phyloP scores from a whole-genome alignment of 1,284 basidiomycete genomes.

The Pseudozyma thailandica region DNA sequence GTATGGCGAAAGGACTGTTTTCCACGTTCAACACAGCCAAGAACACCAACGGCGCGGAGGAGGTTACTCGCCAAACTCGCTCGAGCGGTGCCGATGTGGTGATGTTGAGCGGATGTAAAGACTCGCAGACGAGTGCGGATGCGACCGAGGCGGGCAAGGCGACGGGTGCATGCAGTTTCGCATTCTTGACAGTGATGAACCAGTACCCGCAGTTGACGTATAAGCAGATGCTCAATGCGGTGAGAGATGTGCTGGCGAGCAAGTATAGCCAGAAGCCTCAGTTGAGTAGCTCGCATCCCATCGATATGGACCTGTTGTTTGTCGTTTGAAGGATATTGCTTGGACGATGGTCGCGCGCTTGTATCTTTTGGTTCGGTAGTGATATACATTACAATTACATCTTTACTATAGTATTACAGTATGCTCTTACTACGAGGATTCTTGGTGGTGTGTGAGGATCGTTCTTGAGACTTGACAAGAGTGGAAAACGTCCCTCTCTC shows the following conservation, averaged over 20 bases:
- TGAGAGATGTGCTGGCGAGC: constrained; percentile 56
- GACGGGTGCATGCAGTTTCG: constrained; percentile 73
- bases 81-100: constrained; percentile 81
- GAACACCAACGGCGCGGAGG: constrained; percentile 73
- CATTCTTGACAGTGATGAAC: constrained; percentile 71
- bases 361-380: background rate
- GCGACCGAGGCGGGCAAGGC: constrained; percentile 81
- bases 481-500: too few species aligned
- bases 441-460: too few species aligned
- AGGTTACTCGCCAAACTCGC: constrained; percentile 76
- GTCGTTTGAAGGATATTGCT: constrained; percentile 24
- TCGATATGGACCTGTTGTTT: constrained; percentile 65
- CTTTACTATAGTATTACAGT: too few species aligned
- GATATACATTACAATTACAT: background rate
- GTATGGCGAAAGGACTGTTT: constrained; percentile 70
- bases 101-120: constrained; percentile 79
- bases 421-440: too few species aligned
- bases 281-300: constrained; percentile 68
- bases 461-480: too few species aligned
- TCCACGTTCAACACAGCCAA: constrained; percentile 69
- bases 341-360: too few species aligned
- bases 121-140: constrained; percentile 91
- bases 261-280: constrained; percentile 68
- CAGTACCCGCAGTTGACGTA: constrained; percentile 64
- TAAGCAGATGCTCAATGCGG: constrained; percentile 63